phyloP scores from a whole-genome alignment of 371 early-diverging fungal genomes.

The Apophysomyces trapeziformis region DNA sequence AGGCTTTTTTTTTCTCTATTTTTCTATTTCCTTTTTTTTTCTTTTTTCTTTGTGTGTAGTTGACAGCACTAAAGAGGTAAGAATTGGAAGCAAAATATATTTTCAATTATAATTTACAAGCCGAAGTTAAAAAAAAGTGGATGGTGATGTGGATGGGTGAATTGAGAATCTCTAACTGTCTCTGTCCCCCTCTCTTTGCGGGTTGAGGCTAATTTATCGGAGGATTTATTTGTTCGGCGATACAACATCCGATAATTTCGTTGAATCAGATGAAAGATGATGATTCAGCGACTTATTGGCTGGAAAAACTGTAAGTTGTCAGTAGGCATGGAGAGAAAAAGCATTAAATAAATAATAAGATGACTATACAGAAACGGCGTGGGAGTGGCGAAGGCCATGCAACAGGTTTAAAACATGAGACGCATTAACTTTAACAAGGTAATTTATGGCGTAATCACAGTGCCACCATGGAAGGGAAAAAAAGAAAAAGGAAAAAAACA shows the following conservation, averaged over 20 bases:
- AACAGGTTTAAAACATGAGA: too few relatives aligned
- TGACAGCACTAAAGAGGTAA: conserved; percentile 10
- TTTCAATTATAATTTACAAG: background rate
- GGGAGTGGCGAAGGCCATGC: too few relatives aligned
- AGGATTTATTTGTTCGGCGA: background rate
- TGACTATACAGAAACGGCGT: too few relatives aligned
- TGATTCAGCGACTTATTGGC: conserved; percentile 1
- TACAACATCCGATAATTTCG: conserved; percentile 8
- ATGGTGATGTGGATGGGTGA: background rate
- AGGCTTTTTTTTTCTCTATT: background rate
- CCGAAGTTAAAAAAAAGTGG: background rate
- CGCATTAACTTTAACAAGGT: too few relatives aligned
- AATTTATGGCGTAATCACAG: too few relatives aligned
- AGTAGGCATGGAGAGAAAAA: too few relatives aligned
- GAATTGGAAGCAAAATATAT: conserved; percentile 10
- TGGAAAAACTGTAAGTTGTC: background rate
- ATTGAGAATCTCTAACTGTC: too few relatives aligned
- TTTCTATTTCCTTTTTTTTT: background rate
- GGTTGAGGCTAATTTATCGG: background rate
- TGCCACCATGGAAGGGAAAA: too few relatives aligned
- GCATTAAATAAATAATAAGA: too few relatives aligned
- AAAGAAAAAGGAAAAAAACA: too few relatives aligned
- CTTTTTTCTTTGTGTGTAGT: conserved; percentile 4
- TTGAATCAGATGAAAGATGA: background rate
- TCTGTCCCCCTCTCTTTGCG: background rate